These are phyloP conservation scores for Glarea lozoyensis DNA, from an alignment of 495 filamentous ascomycete genomes.

Conservation along the genomic window DNA sequence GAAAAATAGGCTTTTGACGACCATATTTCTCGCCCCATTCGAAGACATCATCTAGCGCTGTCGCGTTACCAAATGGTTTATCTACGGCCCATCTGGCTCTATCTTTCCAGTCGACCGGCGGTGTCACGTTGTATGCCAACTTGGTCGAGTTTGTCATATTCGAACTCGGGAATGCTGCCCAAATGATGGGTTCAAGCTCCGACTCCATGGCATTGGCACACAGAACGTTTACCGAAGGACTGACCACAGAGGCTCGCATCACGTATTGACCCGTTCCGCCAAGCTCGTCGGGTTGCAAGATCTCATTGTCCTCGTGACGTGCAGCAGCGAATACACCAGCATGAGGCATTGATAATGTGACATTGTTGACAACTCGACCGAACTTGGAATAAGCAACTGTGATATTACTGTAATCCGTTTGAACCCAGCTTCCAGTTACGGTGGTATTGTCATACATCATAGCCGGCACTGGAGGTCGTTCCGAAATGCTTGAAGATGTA, in stretches of 20 bases:
- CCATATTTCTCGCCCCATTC: constrained; percentile 43
- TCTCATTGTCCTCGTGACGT: constrained; percentile 46
- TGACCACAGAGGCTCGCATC: constrained; percentile 54
- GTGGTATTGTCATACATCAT: constrained; percentile 60
- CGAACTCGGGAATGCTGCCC: constrained; percentile 42
- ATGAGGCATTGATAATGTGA: constrained; percentile 68
- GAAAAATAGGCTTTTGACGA: constrained; percentile 53
- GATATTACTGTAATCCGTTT: constrained; percentile 35
- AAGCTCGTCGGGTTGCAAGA: constrained; percentile 57
- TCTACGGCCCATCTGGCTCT: constrained; percentile 19
- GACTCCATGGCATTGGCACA: constrained; percentile 51
- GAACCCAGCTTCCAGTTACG: constrained; percentile 51
- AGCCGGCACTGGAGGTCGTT: constrained; percentile 43
- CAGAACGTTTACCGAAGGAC: constrained; percentile 58
- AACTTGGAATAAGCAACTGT: constrained; percentile 33
- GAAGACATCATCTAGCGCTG: constrained; percentile 61
- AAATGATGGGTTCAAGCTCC: constrained; percentile 56
- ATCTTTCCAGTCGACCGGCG: constrained; percentile 21
- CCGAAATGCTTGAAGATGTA: constrained; percentile 25
- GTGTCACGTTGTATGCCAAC: constrained; percentile 14
- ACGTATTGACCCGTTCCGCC: constrained; percentile 56
- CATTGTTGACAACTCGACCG: constrained; percentile 54
- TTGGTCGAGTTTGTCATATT: constrained; percentile 18
- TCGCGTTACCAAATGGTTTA: constrained; percentile 41
- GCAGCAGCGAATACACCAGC: constrained; percentile 54